Evolutionary conservation across 257 asterid species (phyloP).

Genomic region (Paraleonurus japonicus): DNA sequence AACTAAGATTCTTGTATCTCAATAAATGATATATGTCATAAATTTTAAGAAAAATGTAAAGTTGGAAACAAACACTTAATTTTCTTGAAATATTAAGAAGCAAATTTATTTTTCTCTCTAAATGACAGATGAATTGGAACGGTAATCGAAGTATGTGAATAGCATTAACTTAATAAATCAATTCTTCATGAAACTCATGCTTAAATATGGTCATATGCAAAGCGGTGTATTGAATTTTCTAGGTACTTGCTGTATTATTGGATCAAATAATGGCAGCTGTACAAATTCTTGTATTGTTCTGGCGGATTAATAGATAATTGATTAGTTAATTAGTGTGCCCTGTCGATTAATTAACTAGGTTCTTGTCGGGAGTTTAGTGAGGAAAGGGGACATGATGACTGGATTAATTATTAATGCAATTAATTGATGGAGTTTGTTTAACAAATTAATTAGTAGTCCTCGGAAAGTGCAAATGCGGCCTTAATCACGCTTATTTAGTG

Average conservation of each 20-base stretch:
- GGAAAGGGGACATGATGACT: conserved; percentile 6
- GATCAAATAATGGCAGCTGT: not conserved
- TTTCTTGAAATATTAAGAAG: too few species aligned
- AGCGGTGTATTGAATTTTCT: conserved; percentile 30
- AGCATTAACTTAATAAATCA: not conserved
- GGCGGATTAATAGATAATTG: conserved; percentile 3
- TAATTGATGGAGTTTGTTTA: not conserved
- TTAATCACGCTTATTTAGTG: not conserved
- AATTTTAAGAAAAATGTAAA: too few species aligned
- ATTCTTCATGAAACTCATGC: conserved; percentile 27
- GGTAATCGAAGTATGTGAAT: not conserved
- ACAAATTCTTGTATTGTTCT: conserved; percentile 8
- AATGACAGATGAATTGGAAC: not conserved
- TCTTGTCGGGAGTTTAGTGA: conserved; percentile 22
- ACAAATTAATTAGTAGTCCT: not conserved
- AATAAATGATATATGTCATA: too few species aligned
- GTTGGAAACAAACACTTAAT: too few species aligned
- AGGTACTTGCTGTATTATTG: conserved; percentile 30
- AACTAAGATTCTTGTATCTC: too few species aligned
- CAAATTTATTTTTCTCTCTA: too few species aligned
- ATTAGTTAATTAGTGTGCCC: not conserved
- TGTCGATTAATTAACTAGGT: conserved; percentile 5
- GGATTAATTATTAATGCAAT: not conserved
- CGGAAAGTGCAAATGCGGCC: not conserved
- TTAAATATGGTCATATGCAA: conserved; percentile 16